phyloP scores from a whole-genome alignment of 1,139 yeast genomes.

The Magnusiomyces suaveolens region DNA sequence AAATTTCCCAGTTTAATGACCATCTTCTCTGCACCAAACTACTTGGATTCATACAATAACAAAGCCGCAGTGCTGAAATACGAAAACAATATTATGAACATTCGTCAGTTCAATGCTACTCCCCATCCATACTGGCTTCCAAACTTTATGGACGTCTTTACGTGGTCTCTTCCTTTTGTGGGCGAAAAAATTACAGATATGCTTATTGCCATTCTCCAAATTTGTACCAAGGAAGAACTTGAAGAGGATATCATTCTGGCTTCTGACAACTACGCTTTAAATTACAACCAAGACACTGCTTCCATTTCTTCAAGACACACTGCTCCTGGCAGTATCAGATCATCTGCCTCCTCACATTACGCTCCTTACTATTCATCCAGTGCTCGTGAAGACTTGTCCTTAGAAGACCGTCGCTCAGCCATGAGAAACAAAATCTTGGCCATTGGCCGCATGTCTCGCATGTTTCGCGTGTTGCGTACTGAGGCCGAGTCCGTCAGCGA shows the following conservation, averaged over 20 bases:
- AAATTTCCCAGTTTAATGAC: slow-evolving; percentile 93
- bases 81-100: slow-evolving; percentile 87
- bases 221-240: slow-evolving; percentile 91
- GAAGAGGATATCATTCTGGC: slow-evolving; percentile 50
- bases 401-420: slow-evolving; percentile 44
- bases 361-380: not conserved
- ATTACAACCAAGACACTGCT: not conserved
- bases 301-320: not conserved
- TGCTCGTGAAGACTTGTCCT: slow-evolving; percentile 6
- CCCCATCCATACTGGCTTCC: slow-evolving; percentile 98
- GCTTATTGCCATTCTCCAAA: slow-evolving; percentile 80
- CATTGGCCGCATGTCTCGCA: slow-evolving; percentile 86
- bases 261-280: not conserved
- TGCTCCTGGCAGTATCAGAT: slow-evolving; percentile 18
- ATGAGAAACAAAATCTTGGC: slow-evolving; percentile 86
- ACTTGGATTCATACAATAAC: slow-evolving; percentile 84
- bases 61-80: slow-evolving; percentile 91
- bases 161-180: slow-evolving; percentile 96
- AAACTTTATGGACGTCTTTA: slow-evolving; percentile 92
- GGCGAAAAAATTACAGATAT: slow-evolving; percentile 94
- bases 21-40: slow-evolving; percentile 92
- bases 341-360: not conserved
- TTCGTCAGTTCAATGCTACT: slow-evolving; percentile 82
- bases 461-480: slow-evolving; percentile 83
- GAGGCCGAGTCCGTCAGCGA: slow-evolving; percentile 84